Percentiles rank a stretch among this genome's conserved stretches.
phyloP scores from a whole-genome alignment of 1,284 basidiomycete genomes.

The Puccinia coronata region DNA sequence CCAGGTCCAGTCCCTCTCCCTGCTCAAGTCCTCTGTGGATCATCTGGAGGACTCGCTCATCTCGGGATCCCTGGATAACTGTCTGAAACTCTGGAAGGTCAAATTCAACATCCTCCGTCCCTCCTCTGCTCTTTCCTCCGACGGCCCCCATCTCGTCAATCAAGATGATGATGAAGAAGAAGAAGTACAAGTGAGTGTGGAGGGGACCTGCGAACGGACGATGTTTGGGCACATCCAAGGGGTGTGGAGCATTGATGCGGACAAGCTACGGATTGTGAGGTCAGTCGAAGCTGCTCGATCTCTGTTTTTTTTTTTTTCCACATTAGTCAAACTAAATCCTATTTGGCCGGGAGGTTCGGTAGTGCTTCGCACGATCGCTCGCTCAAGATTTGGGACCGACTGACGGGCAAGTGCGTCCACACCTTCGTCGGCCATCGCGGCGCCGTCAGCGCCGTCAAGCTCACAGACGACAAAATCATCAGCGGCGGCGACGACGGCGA shows the following conservation, averaged over 20 bases:
- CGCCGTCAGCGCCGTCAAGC: slow-evolving; percentile 83
- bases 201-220: slow-evolving; percentile 67
- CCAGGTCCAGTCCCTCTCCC: slow-evolving; percentile 86
- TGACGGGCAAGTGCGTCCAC: slow-evolving; percentile 80
- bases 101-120: slow-evolving; percentile 64
- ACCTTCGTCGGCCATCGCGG: slow-evolving; percentile 93
- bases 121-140: not conserved
- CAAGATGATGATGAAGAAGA: not conserved
- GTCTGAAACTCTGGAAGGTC: slow-evolving; percentile 94
- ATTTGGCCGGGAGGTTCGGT: not conserved
- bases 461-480: slow-evolving; percentile 93
- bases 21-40: slow-evolving; percentile 63
- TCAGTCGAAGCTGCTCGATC: slow-evolving; percentile 69
- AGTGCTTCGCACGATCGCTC: slow-evolving; percentile 45
- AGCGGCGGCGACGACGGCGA: slow-evolving; percentile 89
- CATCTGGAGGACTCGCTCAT: slow-evolving; percentile 71
- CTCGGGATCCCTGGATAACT: slow-evolving; percentile 91
- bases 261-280: slow-evolving; percentile 80
- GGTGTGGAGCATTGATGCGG: slow-evolving; percentile 91
- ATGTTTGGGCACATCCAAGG: slow-evolving; percentile 76
- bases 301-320: slow-evolving; percentile 63
- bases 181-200: slow-evolving; percentile 54
- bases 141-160: not conserved
- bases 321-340: not conserved
- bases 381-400: slow-evolving; percentile 78